Evolutionary conservation across 306 rosid species (phyloP), one percentile per base, ranked within the genome.

Genomic region (Morella rubra): DNA sequence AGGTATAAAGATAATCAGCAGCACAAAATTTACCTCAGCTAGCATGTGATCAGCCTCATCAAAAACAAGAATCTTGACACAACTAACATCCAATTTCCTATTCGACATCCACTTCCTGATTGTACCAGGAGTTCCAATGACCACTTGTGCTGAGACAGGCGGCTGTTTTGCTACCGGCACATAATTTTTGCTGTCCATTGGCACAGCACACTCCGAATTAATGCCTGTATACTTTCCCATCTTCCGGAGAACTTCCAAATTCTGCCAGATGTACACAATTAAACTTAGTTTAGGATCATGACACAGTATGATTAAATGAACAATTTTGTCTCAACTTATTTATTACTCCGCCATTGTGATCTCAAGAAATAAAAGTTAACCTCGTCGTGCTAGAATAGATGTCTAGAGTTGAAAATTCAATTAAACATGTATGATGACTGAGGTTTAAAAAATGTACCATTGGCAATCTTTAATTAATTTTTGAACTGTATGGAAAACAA

Each of bases 31-130:
- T 80, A 91, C 96, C 90, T 87, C 90, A 2, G 87, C 90, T 60
- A 91, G 89, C 96, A 91, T 89, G 78, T 92, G 97, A 87, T 94
- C 98, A 46, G 98, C 98, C 83, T 94, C 98, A 16, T 94, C 97
- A 11, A 94, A 91, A 69, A 94, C 98, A 47, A 94, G 97, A 76
- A 94, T 88, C 87, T 79, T 89, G 75, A 94, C 77, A 22, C 58
- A 51, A 42, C 74, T 65, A 15, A 69, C 79, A 52, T 87, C 87
- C 51, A 93, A 81, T 77, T 90, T 93, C 86, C 83, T 86, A 6
- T 6, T 11, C 7, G 84, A 55, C 83, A 93, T 89, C 90, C 87
- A 90, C 79, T 71, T 91, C 86, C 86, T 90, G 32, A 27, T 27
- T 27, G 32, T 27, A 27, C 32, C 32, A 27, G 32, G 32, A 27